Conservation (phyloP, 2,329 filamentous ascomycete species). For the Botrytis deweyae region DNA sequence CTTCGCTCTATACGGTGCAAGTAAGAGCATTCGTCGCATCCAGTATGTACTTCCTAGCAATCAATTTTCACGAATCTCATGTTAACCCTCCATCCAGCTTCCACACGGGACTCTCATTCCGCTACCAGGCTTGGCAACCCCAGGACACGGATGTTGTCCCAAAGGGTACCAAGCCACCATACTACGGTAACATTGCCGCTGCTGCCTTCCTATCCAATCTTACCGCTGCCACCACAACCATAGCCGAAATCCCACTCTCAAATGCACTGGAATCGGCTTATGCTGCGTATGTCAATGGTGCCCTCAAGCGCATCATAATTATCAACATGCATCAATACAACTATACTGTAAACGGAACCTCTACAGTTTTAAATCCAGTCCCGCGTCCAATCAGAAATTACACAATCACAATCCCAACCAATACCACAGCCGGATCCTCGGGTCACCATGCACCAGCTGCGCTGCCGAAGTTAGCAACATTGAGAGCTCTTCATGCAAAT, state of each 20-base stretch:
- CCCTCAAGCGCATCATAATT: constrained; percentile 50
- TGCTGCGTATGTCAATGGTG: constrained; percentile 50
- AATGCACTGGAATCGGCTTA: constrained; percentile 51
- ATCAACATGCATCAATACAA: constrained; percentile 62
- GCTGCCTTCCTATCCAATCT: constrained; percentile 54
- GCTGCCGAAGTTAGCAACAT: constrained; percentile 30
- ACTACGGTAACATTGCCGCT: constrained; percentile 61
- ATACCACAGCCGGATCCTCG: constrained; percentile 9
- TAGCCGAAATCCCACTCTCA: constrained; percentile 49
- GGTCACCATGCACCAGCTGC: constrained; percentile 22
- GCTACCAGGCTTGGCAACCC: constrained; percentile 62
- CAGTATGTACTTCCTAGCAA: constrained; percentile 39
- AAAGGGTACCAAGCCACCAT: constrained; percentile 60
- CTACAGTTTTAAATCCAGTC: constrained; percentile 33
- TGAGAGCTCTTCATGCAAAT: constrained; percentile 57
- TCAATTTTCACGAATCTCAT: not conserved
- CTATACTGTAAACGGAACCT: constrained; percentile 49
- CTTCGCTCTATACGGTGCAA: constrained; percentile 59
- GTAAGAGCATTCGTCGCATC: constrained; percentile 54
- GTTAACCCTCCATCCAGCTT: constrained; percentile 41
- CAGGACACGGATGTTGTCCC: constrained; percentile 49
- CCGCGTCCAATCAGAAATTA: constrained; percentile 44
- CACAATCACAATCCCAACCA: constrained; percentile 42
- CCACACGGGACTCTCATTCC: constrained; percentile 64
- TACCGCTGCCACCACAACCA: constrained; percentile 41